A percentile compares a stretch with the other conserved stretches of the same genome.
These are phyloP conservation scores for Sugiyamaella chiloensis DNA, from an alignment of 805 yeast genomes.

Conservation along the genomic window DNA sequence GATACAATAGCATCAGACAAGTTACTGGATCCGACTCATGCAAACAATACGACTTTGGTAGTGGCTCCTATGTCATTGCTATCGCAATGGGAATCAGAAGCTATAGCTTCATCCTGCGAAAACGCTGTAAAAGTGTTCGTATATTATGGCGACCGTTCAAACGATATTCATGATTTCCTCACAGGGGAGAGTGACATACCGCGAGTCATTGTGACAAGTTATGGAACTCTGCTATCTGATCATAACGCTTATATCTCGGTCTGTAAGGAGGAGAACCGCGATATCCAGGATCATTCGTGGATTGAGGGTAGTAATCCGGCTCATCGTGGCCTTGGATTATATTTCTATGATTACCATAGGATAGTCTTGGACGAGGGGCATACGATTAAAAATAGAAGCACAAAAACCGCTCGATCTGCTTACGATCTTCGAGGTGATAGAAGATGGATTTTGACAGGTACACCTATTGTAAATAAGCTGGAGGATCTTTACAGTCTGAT, in stretches of 20 bases:
- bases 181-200: slow-evolving; percentile 48
- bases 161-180: slow-evolving; percentile 44
- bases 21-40: slow-evolving; percentile 31
- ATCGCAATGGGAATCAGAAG: slow-evolving; percentile 90
- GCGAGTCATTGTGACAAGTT: slow-evolving; percentile 73
- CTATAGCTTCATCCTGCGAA: slow-evolving; percentile 44
- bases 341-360: slow-evolving; percentile 69
- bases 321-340: slow-evolving; percentile 47
- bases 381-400: slow-evolving; percentile 71
- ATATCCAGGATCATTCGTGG: slow-evolving; percentile 1
- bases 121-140: slow-evolving; percentile 38
- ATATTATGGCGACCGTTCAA: slow-evolving; percentile 69
- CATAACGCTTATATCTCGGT: slow-evolving; percentile 34
- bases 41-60: slow-evolving; percentile 68
- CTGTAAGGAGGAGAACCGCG: background rate
- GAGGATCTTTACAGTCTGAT: slow-evolving; percentile 83
- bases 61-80: slow-evolving; percentile 88
- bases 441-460: slow-evolving; percentile 87
- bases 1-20: slow-evolving; percentile 8
- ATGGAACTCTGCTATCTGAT: slow-evolving; percentile 82
- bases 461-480: slow-evolving; percentile 83
- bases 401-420: slow-evolving; percentile 77
- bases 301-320: slow-evolving; percentile 5
- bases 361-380: slow-evolving; percentile 89
- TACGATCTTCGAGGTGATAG: slow-evolving; percentile 60